A percentile compares a stretch with the other conserved stretches of the same genome.
These are phyloP conservation scores for Zopfia rhizophila DNA, from an alignment of 2,329 filamentous ascomycete species.

Conservation along the genomic window DNA sequence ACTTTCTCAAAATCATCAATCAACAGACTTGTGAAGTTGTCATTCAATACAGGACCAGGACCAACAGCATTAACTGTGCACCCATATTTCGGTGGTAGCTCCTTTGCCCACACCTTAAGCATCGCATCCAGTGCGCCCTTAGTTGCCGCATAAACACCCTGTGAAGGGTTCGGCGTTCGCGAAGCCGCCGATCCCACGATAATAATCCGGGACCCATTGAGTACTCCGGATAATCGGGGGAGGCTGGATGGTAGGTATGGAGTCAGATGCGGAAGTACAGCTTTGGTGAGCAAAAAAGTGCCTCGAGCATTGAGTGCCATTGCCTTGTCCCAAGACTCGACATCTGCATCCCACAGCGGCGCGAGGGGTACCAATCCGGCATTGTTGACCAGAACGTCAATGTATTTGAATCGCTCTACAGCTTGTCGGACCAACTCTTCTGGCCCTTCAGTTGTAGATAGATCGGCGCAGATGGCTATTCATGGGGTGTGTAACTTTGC, in stretches of 20 bases:
- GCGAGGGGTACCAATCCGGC: too few species aligned
- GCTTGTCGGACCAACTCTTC: constrained; percentile 41
- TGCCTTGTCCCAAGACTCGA: constrained; percentile 47
- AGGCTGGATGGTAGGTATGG: too few species aligned
- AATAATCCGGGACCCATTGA: too few species aligned
- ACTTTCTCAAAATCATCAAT: too few species aligned
- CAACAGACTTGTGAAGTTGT: too few species aligned
- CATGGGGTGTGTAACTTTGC: constrained; percentile 29
- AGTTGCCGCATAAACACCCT: constrained; percentile 63
- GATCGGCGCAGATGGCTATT: constrained; percentile 43
- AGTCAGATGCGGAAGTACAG: constrained; percentile 59
- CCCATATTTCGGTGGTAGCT: constrained; percentile 61
- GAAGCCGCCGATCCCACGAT: too few species aligned
- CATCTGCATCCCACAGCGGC: constrained; percentile 17
- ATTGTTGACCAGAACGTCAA: constrained; percentile 52
- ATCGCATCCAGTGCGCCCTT: constrained; percentile 69
- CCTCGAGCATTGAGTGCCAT: constrained; percentile 65
- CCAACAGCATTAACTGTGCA: constrained; percentile 68
- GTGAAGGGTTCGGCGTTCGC: constrained; percentile 63
- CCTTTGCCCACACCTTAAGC: constrained; percentile 65
- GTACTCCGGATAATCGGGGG: too few species aligned
- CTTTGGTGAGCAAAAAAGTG: constrained; percentile 62
- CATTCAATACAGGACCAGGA: constrained; percentile 68
- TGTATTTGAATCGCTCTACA: constrained; percentile 17
- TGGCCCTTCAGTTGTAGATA: constrained; percentile 34